phyloP scores from a whole-genome alignment of 2,329 filamentous ascomycete species.

The Rhynchosporium graminicola region DNA sequence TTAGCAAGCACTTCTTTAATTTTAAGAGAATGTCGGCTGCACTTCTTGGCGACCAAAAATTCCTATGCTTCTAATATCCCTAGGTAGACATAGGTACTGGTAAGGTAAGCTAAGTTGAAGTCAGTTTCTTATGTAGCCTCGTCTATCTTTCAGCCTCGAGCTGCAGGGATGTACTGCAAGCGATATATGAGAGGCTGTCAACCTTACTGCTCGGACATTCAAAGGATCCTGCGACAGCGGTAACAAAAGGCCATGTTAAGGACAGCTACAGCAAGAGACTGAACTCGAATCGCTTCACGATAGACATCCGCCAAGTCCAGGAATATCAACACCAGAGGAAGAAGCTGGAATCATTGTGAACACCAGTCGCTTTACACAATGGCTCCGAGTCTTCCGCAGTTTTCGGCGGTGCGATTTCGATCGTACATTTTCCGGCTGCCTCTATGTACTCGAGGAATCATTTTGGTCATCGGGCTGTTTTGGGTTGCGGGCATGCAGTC shows the following conservation, averaged over 20 bases:
- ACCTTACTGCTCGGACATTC: constrained; percentile 1
- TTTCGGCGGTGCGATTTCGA: constrained; percentile 73
- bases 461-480: constrained; percentile 65
- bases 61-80: too few relatives aligned
- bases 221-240: constrained; percentile 10
- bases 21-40: too few relatives aligned
- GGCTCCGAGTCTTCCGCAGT: constrained; percentile 44
- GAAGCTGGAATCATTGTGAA: neutral
- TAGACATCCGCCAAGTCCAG: too few relatives aligned
- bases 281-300: constrained; percentile 13
- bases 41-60: too few relatives aligned
- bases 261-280: constrained; percentile 6
- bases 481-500: constrained; percentile 71
- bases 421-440: constrained; percentile 85
- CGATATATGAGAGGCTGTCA: neutral
- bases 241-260: constrained; percentile 18
- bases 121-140: constrained; percentile 5
- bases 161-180: constrained; percentile 14
- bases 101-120: too few relatives aligned
- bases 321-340: neutral
- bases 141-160: constrained; percentile 19
- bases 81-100: too few relatives aligned
- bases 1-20: neutral
- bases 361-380: constrained; percentile 23
- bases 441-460: constrained; percentile 75